A percentile compares a stretch with the other conserved stretches of the same genome.
phyloP scores from a whole-genome alignment of 1,284 basidiomycete genomes.

The Fomitopsis pinicola region DNA sequence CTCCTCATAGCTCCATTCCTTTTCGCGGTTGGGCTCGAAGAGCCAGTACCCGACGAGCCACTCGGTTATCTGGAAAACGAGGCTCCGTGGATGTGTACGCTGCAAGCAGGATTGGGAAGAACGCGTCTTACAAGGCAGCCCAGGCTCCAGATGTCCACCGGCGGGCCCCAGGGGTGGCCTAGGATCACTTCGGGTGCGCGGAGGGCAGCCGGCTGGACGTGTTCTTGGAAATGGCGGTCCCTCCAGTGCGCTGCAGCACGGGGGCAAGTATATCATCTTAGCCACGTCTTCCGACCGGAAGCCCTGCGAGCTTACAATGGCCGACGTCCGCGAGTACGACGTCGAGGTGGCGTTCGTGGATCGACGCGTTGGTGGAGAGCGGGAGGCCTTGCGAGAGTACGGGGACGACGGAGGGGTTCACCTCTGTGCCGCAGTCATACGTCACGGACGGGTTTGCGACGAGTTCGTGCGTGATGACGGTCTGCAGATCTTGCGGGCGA shows the following conservation, averaged over 20 bases:
- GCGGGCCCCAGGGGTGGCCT: slow-evolving; percentile 26
- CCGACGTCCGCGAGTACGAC: slow-evolving; percentile 3
- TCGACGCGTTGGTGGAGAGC: slow-evolving; percentile 2
- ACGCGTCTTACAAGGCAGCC: slow-evolving; percentile 27
- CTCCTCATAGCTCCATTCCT: slow-evolving; percentile 8
- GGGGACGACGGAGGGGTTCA: slow-evolving; percentile 5
- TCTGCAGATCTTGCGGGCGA: slow-evolving; percentile 5
- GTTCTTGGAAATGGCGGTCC: slow-evolving; percentile 9
- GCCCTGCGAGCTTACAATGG: background rate
- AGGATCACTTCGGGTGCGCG: slow-evolving; percentile 35
- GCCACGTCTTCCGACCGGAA: background rate
- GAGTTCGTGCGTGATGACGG: slow-evolving; percentile 11
- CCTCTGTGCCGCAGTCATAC: slow-evolving; percentile 8
- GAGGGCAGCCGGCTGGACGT: slow-evolving; percentile 29
- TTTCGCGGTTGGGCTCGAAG: slow-evolving; percentile 4
- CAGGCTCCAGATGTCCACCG: slow-evolving; percentile 34
- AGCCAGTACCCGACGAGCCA: slow-evolving; percentile 11
- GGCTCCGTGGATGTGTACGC: background rate
- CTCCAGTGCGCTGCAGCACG: slow-evolving; percentile 8
- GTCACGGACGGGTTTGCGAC: slow-evolving; percentile 8
- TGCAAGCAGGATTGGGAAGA: background rate
- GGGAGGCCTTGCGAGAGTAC: slow-evolving; percentile 9
- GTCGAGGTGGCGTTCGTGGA: slow-evolving; percentile 5
- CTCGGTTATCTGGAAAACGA: slow-evolving; percentile 5
- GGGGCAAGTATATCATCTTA: background rate